A percentile compares a stretch with the other conserved stretches of the same genome.
Conservation (phyloP, 2,329 filamentous ascomycete species). For the Sclerotinia glacialis region DNA sequence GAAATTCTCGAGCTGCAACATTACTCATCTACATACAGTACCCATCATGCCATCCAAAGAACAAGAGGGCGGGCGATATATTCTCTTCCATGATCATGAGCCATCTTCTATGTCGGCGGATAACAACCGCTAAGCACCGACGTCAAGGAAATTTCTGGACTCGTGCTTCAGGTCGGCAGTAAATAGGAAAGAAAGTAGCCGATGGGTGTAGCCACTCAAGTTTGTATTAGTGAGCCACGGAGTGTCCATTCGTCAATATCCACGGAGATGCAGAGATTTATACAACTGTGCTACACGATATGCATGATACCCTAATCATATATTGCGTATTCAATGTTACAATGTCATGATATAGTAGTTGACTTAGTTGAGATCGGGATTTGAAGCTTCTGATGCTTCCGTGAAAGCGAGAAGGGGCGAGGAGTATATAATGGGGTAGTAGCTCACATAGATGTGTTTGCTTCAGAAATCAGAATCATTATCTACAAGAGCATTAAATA, state of each 20-base stretch:
- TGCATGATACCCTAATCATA: neutral
- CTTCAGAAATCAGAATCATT: neutral
- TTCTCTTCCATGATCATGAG: neutral
- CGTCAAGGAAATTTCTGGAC: neutral
- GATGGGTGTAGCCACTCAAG: slow-evolving; percentile 8
- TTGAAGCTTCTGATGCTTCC: slow-evolving; percentile 12
- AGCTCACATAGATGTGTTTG: neutral
- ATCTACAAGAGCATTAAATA: neutral
- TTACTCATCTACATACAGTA: neutral
- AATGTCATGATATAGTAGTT: neutral
- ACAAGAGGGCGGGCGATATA: neutral
- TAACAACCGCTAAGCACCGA: neutral
- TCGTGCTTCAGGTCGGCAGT: neutral
- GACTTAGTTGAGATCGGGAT: neutral
- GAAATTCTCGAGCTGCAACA: neutral
- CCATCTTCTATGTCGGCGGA: neutral
- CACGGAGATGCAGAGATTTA: neutral
- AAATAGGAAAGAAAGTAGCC: neutral
- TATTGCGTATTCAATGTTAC: neutral
- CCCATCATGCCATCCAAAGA: neutral
- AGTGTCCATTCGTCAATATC: neutral
- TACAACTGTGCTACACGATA: neutral
- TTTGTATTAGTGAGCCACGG: slow-evolving; percentile 1
- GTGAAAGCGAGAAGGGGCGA: neutral
- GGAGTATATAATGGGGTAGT: neutral